phyloP scores from a whole-genome alignment of 192 early-diverging fungal species.

The Backusella luteola region DNA sequence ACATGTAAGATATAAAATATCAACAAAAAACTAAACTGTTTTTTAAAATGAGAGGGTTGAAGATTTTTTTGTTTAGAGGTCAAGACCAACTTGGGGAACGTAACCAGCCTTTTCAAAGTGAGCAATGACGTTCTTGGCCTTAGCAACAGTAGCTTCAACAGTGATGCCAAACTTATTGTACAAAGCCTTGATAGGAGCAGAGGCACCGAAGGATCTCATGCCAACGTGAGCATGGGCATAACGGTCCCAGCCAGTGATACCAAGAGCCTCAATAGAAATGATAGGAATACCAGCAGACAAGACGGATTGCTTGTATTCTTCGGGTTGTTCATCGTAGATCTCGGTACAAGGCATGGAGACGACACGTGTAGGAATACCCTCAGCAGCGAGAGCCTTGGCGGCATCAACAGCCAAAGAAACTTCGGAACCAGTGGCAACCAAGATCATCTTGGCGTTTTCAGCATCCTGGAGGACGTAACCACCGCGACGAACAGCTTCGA shows the following conservation, averaged over 20 bases:
- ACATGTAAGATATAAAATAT: conserved; percentile 9
- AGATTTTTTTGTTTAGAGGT: conserved; percentile 18
- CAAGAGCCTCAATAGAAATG: conserved; percentile 85
- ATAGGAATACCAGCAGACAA: conserved; percentile 77
- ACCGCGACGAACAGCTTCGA: conserved; percentile 82
- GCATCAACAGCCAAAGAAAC: conserved; percentile 84
- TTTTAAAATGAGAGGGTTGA: background rate
- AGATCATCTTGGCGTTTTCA: conserved; percentile 59
- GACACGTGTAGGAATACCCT: conserved; percentile 69
- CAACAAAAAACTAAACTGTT: conserved; percentile 1
- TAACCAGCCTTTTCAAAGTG: conserved; percentile 66
- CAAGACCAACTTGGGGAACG: conserved; percentile 37
- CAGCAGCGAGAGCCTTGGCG: conserved; percentile 66
- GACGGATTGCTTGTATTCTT: conserved; percentile 82
- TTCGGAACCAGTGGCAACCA: conserved; percentile 92
- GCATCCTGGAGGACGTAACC: conserved; percentile 79
- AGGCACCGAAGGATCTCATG: conserved; percentile 89
- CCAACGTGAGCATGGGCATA: conserved; percentile 91
- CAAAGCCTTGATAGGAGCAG: conserved; percentile 79
- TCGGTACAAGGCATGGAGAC: conserved; percentile 95
- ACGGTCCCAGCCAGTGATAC: conserved; percentile 86
- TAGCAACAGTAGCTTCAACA: conserved; percentile 66
- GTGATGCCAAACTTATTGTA: conserved; percentile 88
- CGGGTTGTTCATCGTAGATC: conserved; percentile 83
- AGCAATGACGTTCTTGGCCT: conserved; percentile 77